These are phyloP conservation scores for Leucaena leucocephala DNA, from an alignment of 306 rosid species.

Conservation along the genomic window DNA sequence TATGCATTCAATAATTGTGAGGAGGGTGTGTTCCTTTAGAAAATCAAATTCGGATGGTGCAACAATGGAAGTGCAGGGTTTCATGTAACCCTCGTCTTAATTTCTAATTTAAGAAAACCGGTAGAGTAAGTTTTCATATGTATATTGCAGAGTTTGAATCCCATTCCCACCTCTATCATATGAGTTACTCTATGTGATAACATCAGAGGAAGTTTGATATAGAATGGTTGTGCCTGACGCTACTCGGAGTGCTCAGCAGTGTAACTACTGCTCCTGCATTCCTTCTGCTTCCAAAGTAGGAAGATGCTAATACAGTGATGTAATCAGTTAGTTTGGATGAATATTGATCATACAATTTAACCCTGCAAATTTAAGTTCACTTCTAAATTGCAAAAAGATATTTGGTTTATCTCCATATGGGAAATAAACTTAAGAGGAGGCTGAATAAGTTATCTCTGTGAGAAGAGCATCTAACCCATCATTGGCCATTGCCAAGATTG, in stretches of 20 bases:
- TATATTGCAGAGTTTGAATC: neutral
- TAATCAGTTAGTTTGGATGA: neutral
- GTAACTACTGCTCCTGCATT: neutral
- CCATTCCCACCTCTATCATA: neutral
- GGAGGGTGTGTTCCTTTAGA: neutral
- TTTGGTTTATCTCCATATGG: neutral
- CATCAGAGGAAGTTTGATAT: neutral
- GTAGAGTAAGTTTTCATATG: neutral
- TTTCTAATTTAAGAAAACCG: neutral
- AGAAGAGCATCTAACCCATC: neutral
- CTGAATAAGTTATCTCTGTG: neutral
- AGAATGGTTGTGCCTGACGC: conserved; percentile 1
- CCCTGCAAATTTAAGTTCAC: neutral
- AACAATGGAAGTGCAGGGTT: conserved; percentile 14
- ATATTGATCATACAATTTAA: neutral
- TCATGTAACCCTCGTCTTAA: neutral
- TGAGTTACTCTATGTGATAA: neutral
- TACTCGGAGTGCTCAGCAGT: neutral
- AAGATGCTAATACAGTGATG: neutral
- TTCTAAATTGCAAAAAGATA: neutral
- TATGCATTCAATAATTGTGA: neutral
- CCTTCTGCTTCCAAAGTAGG: neutral
- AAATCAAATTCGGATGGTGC: neutral
- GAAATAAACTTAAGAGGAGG: neutral
- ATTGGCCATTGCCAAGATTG: conserved; percentile 2